These are phyloP conservation scores for Tetragonia tetragonoides DNA, from an alignment of 148 eudicot species.

Conservation along the genomic window DNA sequence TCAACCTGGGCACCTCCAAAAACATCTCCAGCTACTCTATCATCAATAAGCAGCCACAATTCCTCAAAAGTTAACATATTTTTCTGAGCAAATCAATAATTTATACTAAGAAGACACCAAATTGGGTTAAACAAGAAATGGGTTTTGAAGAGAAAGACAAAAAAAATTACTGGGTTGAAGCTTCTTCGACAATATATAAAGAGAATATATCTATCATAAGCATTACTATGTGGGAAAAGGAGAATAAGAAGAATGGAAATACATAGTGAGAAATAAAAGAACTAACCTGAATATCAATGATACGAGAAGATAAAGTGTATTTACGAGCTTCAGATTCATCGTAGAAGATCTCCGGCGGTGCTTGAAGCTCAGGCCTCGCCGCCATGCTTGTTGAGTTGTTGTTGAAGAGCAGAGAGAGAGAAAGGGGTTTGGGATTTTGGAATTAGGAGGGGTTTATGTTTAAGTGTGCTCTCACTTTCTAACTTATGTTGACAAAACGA, in stretches of 20 bases:
- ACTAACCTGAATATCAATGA: slow-evolving; percentile 81
- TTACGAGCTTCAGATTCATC: slow-evolving; percentile 83
- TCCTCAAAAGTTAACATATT: not conserved
- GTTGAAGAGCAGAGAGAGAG: not conserved
- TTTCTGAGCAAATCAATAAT: not conserved
- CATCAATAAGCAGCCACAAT: not conserved
- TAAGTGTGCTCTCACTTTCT: not conserved
- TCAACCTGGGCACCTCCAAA: slow-evolving; percentile 1
- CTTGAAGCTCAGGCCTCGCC: slow-evolving; percentile 76
- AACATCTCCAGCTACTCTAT: not conserved
- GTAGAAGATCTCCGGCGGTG: slow-evolving; percentile 92
- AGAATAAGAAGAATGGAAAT: not conserved
- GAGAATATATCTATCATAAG: not conserved
- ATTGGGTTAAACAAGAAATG: not conserved
- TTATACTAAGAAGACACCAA: not conserved
- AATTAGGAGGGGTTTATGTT: slow-evolving; percentile 11
- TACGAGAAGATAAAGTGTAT: slow-evolving; percentile 94
- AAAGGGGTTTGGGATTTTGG: not conserved
- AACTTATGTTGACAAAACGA: not conserved
- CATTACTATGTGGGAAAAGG: not conserved
- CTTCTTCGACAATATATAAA: not conserved
- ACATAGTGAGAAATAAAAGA: not conserved
- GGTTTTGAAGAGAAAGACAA: not conserved
- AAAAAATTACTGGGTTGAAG: not conserved
- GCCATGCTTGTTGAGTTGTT: slow-evolving; percentile 37